Base-by-base conservation (phyloP, 1,284 basidiomycete species). In the Sporisorium scitamineum region DNA sequence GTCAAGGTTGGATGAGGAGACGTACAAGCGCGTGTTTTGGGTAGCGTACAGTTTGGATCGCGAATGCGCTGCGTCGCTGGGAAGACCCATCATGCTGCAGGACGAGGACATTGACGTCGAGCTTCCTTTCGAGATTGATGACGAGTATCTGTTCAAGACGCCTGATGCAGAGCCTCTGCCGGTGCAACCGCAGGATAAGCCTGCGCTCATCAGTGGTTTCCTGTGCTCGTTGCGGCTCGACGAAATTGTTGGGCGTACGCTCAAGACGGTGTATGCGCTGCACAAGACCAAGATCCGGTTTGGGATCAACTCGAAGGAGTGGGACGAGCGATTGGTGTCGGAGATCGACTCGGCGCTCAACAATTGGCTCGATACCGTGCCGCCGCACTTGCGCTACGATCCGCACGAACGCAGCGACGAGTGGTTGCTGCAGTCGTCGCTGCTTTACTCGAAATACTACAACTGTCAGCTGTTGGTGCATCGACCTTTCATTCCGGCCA, bases 291-390 rank as follows among this genome's bases (percentile, higher is more conserved):
- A 80, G 55, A 41, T 64, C 4, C 66, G 70, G 5, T 74, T 76
- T 31, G 81, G 81, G 13, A 73, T 80, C 64, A 58, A 65, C 24
- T 80, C 80, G 2, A 67, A 56, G 24, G 66, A 76, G 20, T 82
- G 80, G 76, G 80, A 82, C 44, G 73, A 80, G 34, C 59, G 75
- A 20, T 63, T 83, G 24, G 81, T 83, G 11, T 78, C 79, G 20
- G 81, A 83, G 54, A 77, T 83, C 57, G 81, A 83, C 42, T 80
- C 79, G 22, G 67, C 79, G 5, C 72, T 83, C 52, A 83, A 83
- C 55, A 70, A 62, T 10, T 83, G 81, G 81, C 74, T 83, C 22
- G 76, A 78, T 54, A 75, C 66, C 0, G 77, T 83, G 2, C 80
- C 81, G 5, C 29, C 47, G 13, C 81, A 82, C 54, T 65, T 83